Evolutionary conservation across 2,329 filamentous ascomycete genomes (phyloP).

Genomic region (Fusarium graminum): DNA sequence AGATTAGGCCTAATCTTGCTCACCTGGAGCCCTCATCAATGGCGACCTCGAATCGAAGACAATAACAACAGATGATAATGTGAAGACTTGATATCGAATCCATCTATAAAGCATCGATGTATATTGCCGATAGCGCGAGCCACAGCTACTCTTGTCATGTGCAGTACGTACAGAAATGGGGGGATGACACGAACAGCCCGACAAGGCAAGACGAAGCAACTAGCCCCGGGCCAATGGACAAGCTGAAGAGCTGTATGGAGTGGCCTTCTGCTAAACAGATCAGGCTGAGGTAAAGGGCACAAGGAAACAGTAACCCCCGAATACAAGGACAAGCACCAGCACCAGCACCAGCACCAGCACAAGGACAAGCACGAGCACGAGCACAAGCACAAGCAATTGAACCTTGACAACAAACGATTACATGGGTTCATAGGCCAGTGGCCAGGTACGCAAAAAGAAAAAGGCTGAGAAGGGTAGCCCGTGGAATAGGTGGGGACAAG

Average conservation of each 20-base stretch:
- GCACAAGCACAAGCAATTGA: conserved; percentile 18
- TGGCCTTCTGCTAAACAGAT: conserved; percentile 4
- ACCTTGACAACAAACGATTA: conserved; percentile 22
- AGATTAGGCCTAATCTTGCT: conserved; percentile 17
- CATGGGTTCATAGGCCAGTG: conserved; percentile 10
- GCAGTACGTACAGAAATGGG: conserved; percentile 6
- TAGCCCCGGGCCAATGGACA: conserved; percentile 19
- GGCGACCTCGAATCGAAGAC: conserved; percentile 3
- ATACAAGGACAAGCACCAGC: conserved; percentile 16
- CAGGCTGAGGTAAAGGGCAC: conserved; percentile 35
- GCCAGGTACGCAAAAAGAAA: conserved; percentile 19
- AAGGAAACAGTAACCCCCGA: conserved; percentile 20
- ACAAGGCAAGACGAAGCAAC: conserved; percentile 20
- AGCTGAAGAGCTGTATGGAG: conserved; percentile 38
- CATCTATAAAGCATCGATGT: not conserved
- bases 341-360: no score
- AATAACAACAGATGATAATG: not conserved
- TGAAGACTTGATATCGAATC: conserved; percentile 1
- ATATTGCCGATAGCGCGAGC: conserved; percentile 1
- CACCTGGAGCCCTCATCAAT: conserved; percentile 1
- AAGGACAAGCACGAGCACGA: conserved; percentile 20
- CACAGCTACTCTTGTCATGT: not conserved
- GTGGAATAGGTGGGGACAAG: conserved; percentile 36
- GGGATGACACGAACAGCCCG: conserved; percentile 27
- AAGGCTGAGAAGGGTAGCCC: conserved; percentile 35